Percentiles rank a stretch among this genome's conserved stretches.
These are phyloP conservation scores for Leishmania guyanensis DNA, from an alignment of 208 protist genomes.

Conservation along the genomic window DNA sequence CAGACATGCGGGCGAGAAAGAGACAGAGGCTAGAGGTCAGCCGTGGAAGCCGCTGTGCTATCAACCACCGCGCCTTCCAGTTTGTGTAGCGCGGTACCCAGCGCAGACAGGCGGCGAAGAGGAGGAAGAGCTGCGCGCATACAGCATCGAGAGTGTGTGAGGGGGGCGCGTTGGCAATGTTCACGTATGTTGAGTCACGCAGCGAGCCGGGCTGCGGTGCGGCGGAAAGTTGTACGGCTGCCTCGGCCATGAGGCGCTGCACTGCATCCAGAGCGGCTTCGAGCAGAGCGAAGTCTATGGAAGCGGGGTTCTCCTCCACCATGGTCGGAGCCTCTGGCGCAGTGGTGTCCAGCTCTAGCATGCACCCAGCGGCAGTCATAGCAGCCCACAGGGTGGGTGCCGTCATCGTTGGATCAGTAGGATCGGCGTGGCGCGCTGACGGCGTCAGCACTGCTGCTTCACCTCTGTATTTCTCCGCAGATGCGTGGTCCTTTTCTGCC, in stretches of 20 bases:
- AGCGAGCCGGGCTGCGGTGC: not conserved
- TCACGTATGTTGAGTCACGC: not conserved
- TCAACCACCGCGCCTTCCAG: constrained; percentile 76
- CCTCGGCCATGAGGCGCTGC: constrained; percentile 50
- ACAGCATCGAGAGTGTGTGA: not conserved
- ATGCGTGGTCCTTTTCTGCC: constrained; percentile 3
- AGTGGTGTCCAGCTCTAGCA: constrained; percentile 11
- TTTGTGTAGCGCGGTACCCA: constrained; percentile 42
- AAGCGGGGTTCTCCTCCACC: constrained; percentile 45
- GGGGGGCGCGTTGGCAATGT: not conserved
- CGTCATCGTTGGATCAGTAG: not conserved
- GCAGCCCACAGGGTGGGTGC: constrained; percentile 21
- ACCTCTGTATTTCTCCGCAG: not conserved
- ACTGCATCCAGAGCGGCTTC: constrained; percentile 55
- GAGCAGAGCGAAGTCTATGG: constrained; percentile 57
- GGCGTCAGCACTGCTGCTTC: not conserved
- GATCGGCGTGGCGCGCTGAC: constrained; percentile 2
- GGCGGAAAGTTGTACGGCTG: constrained; percentile 29
- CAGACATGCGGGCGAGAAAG: constrained; percentile 34
- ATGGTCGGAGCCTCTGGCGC: constrained; percentile 1
- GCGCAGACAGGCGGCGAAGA: constrained; percentile 48
- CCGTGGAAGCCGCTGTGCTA: constrained; percentile 48
- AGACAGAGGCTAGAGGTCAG: constrained; percentile 46
- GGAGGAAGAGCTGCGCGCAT: constrained; percentile 35
- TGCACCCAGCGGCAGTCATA: constrained; percentile 21